Evolutionary conservation across 1,284 basidiomycete species (phyloP), one percentile per base, ranked within the genome.

Genomic region (Ceraceosorus guamensis): DNA sequence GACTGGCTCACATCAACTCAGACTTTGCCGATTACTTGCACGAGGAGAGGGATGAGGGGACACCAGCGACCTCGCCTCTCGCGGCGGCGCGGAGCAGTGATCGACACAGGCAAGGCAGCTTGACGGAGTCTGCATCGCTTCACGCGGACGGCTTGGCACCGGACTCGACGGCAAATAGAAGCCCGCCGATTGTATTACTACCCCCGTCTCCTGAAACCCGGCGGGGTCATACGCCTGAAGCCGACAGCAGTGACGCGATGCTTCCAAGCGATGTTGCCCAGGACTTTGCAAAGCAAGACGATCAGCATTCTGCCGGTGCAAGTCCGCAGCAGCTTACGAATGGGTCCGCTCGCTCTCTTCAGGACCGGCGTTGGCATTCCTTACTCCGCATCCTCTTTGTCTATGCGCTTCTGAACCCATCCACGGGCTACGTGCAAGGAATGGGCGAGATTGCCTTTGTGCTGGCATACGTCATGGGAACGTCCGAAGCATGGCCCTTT

Each of bases 381-480:
- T 55, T 76, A 10, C 49, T 76, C 2, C 68, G 73, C 31, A 69
- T 76, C 6, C 63, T 76, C 32, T 76, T 66, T 50, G 44, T 75
- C 24, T 72, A 72, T 48, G 69, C 73, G 14, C 55, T 72, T 3
- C 66, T 76, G 43, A 73, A 76, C 32, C 73, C 73, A 5, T 66
- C 65, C 52, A 61, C 67, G 1, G 72, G 71, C 24, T 73, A 73
- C 46, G 64, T 75, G 3, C 73, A 75, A 44, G 71, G 72, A n/a
- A 67, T 75, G 71, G 62, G 70, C 48, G 70, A 76, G 50, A 64
- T 71, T 0, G 63, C 70, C n/a, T 67, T 67, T 53, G 68, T 70
- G 5, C 50, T 76, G 14, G 56, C 73, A 32, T 69, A 64, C 44
- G 68, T 67, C 3, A 59, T 71, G 18, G 65, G 65, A 44, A 61